Evolutionary conservation across 2,329 filamentous ascomycete genomes (phyloP), one percentile per base, ranked within the genome.

Genomic region (Penicillium expansum): DNA sequence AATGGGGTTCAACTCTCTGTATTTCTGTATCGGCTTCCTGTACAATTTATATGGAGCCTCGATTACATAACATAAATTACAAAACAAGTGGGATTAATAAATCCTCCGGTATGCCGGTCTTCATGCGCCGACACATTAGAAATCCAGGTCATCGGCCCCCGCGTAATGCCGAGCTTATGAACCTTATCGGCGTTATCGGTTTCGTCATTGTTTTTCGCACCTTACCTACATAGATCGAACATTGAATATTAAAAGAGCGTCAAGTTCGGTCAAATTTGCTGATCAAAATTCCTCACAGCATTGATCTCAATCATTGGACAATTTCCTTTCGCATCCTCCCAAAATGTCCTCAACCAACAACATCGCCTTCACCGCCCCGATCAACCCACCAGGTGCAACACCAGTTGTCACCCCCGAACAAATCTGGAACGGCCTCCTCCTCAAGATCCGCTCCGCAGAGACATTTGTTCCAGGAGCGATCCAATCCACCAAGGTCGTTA

Each of bases 311-410:
- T 16, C 2, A 29, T 20, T 16, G 4, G 30, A 3, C 8, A 8
- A 20, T 13, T 42, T 11, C 5, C 18, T n/a, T n/a, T 16, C 16
- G 30, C 38, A 37, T n/a, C 14, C 35, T n/a, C 14, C 7, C 43
- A 62, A n/a, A 32, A 65, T 66, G 63, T 39, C 55, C 16, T 52
- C 63, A n/a, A 37, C 69, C 22, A 72, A 72, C 61, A 69, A 74
- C 60, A 51, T 74, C 57, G 72, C 74, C 41, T 75, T 68, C 65
- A 76, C 74, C 9, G 67, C 70, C 2, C 67, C 69, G 2, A 69
- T 77, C 61, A 77, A 77, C 55, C 71, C 74, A 39, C 48, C 70
- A 2, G 67, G 65, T 1, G 59, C 61, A 7, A 63, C 58, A 22
- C 69, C 67, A 3, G 47, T 62, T 4, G 65, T 77, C n/a, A 69